Evolutionary conservation across 2,329 filamentous ascomycete genomes (phyloP).

Genomic region (Verticillium tricorpus): DNA sequence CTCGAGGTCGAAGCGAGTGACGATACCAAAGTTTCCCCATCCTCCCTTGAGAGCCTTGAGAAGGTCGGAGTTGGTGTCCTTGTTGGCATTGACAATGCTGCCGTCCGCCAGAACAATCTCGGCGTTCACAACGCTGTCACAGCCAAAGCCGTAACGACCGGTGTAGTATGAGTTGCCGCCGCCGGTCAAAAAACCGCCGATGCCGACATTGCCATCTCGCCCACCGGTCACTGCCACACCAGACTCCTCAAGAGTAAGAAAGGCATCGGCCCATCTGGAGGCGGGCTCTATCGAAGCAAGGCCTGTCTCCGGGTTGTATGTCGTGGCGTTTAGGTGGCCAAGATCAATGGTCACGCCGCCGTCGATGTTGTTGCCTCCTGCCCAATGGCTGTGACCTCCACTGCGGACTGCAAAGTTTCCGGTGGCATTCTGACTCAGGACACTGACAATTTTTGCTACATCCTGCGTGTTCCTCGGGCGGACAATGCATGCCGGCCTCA

Average conservation of each 20-base stretch:
- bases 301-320: constrained; percentile 22
- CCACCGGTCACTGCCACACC: constrained; percentile 38
- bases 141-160: constrained; percentile 37
- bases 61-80: constrained; percentile 30
- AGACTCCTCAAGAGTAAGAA: constrained; percentile 30
- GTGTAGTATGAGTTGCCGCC: constrained; percentile 47
- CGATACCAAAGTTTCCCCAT: constrained; percentile 36
- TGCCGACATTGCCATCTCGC: constrained; percentile 35
- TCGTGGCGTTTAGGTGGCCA: constrained; percentile 29
- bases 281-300: constrained; percentile 37
- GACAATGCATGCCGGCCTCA: constrained; percentile 21
- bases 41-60: constrained; percentile 37
- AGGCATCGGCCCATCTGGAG: constrained; percentile 38
- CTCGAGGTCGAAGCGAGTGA: constrained; percentile 23
- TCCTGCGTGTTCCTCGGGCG: constrained; percentile 16
- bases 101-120: constrained; percentile 44
- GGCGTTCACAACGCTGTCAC: constrained; percentile 38
- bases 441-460: constrained; percentile 14
- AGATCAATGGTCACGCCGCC: constrained; percentile 39
- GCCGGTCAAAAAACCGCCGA: constrained; percentile 39
- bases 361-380: constrained; percentile 35
- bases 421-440: constrained; percentile 13
- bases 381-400: constrained; percentile 40
- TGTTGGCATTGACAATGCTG: constrained; percentile 34
- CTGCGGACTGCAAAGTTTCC: constrained; percentile 36